Base-by-base conservation (phyloP, 2,329 filamentous ascomycete species). In the Pleurostoma richardsiae region DNA sequence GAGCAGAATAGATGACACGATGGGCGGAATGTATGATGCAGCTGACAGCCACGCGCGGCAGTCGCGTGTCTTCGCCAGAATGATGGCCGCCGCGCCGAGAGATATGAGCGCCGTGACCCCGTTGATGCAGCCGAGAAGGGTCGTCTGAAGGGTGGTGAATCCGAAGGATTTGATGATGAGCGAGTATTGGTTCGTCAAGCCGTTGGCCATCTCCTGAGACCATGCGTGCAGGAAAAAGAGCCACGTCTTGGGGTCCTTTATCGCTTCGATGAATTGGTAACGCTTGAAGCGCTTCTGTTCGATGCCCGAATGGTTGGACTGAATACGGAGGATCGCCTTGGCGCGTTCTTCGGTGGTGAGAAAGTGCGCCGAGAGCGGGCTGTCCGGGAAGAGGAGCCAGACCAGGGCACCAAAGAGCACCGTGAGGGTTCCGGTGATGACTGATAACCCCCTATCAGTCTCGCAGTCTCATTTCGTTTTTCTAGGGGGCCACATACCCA, bases 141-240 rank as follows among this genome's bases (percentile, higher is more conserved):
- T 67, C 7, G 64, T 66, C 33, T 66, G 62, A 40, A 61, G 57
- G 39, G 53, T 64, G 10, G 51, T 63, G 49, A 72, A 73, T 4
- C 69, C 70, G 43, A 72, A 72, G 0, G 66, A 69, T 29, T 70
- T 71, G 51, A 72, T 68, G 40, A 72, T 68, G 0, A 74, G 56
- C 1, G 66, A 68, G 54, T 67, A 66, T 46, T 70, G 67, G 41
- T 69, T 71, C 3, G 68, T 67, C 10, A 63, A 46, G 5, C 65
- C 65, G 40, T 66, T 67, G 11, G 63, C 61, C 45, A 70, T 62
- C 53, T 70, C 67, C 39, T 69, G 45, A 6, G 48, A 50, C 45
- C 48, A 50, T 3, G 48, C 42, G 30, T 50, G 48, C 6, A 50
- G 42, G 38, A 50, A 48, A 19, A 50, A 50, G 11, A 50, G 40